These are phyloP conservation scores for Bathelium albidoporum DNA, from an alignment of 495 filamentous ascomycete genomes.

Conservation along the genomic window DNA sequence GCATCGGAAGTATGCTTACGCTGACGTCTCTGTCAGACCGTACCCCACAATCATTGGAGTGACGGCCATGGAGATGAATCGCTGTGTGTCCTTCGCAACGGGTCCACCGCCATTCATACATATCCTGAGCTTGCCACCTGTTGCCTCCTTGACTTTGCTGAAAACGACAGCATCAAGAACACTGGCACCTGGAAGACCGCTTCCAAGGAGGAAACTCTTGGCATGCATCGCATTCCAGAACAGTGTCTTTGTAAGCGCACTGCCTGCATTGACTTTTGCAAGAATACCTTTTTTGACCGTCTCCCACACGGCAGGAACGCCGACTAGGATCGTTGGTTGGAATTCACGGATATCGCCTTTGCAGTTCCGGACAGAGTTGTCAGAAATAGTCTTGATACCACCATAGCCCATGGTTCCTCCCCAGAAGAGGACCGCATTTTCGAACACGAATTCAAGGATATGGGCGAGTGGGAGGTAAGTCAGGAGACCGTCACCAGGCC, in stretches of 20 bases:
- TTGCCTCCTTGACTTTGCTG: constrained; percentile 37
- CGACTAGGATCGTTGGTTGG: constrained; percentile 81
- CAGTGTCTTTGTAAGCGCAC: constrained; percentile 61
- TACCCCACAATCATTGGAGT: constrained; percentile 56
- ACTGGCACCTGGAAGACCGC: constrained; percentile 63
- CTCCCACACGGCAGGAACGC: constrained; percentile 96
- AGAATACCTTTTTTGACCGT: constrained; percentile 96
- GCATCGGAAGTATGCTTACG: constrained; percentile 26
- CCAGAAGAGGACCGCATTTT: constrained; percentile 87
- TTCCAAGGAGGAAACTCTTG: constrained; percentile 68
- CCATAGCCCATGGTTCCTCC: constrained; percentile 96
- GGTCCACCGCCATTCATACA: constrained; percentile 37
- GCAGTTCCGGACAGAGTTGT: constrained; percentile 83
- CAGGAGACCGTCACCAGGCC: constrained; percentile 74
- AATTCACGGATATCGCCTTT: constrained; percentile 93
- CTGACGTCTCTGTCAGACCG: constrained; percentile 87
- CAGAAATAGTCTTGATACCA: constrained; percentile 85
- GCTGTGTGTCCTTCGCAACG: constrained; percentile 34
- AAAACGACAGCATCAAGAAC: constrained; percentile 35
- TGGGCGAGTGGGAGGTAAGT: constrained; percentile 92
- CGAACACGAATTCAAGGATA: constrained; percentile 96
- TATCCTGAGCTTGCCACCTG: constrained; percentile 31
- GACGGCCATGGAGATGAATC: constrained; percentile 36
- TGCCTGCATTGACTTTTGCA: constrained; percentile 68
- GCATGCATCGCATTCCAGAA: constrained; percentile 88